Evolutionary conservation across 2,329 filamentous ascomycete genomes (phyloP).

Genomic region (Teratosphaeria gauchensis): DNA sequence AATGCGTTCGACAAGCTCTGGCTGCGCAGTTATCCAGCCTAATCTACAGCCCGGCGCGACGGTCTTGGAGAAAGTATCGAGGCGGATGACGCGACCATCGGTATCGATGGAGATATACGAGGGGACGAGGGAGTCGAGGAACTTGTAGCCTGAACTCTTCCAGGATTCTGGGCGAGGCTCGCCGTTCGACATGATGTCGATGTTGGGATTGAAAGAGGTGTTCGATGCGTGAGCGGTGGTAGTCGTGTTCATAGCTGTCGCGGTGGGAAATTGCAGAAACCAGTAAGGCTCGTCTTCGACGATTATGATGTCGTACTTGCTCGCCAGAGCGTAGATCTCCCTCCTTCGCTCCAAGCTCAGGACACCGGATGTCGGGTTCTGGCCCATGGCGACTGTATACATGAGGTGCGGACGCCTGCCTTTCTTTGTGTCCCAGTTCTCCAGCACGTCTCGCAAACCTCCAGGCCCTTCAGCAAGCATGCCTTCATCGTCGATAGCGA

Average conservation of each 20-base stretch:
- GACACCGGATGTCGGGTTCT: conserved; percentile 76
- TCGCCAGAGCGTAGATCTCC: conserved; percentile 71
- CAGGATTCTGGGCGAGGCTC: conserved; percentile 39
- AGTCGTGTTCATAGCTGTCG: conserved; percentile 34
- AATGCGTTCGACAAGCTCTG: conserved; percentile 64
- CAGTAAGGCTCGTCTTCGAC: conserved; percentile 94
- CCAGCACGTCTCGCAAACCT: conserved; percentile 66
- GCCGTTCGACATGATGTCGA: conserved; percentile 33
- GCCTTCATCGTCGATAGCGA: conserved; percentile 68
- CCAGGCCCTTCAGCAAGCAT: conserved; percentile 67
- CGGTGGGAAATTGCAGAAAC: conserved; percentile 81
- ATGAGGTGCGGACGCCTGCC: conserved; percentile 73
- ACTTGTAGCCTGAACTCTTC: conserved; percentile 58
- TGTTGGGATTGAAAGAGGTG: conserved; percentile 19
- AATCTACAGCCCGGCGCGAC: conserved; percentile 81
- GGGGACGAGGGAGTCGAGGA: conserved; percentile 73
- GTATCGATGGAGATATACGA: conserved; percentile 74
- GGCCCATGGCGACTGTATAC: conserved; percentile 88
- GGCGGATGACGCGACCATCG: conserved; percentile 76
- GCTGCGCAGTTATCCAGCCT: conserved; percentile 84
- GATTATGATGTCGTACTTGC: conserved; percentile 80
- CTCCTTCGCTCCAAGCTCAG: conserved; percentile 63
- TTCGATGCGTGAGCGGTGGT: conserved; percentile 18
- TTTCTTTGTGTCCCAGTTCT: conserved; percentile 67
- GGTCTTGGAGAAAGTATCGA: conserved; percentile 93